phyloP scores from a whole-genome alignment of 345 rosid genomes.

The Linum usitatissimum region DNA sequence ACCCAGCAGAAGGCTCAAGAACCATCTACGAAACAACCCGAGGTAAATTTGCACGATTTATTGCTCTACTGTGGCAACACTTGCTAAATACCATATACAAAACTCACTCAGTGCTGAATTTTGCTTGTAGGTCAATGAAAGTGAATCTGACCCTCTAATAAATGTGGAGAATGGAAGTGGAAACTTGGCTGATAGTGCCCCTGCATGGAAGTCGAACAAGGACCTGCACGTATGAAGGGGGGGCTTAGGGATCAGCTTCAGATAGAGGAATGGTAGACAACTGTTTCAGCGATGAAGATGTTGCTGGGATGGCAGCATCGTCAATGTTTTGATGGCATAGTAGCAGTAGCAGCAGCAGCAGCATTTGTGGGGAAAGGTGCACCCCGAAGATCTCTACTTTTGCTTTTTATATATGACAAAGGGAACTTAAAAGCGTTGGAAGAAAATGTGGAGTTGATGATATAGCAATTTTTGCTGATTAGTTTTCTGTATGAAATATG shows the following conservation, averaged over 20 bases:
- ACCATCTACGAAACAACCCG: constrained; percentile 47
- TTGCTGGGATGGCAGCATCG: constrained; percentile 22
- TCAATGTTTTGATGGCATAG: constrained; percentile 1
- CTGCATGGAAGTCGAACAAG: constrained; percentile 83
- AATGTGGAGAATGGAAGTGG: constrained; percentile 67
- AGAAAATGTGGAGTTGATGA: constrained; percentile 11
- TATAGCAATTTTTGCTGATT: constrained; percentile 24
- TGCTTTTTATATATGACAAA: constrained; percentile 11
- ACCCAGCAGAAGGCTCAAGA: constrained; percentile 79
- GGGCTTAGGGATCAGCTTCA: constrained; percentile 10
- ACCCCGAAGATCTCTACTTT: constrained; percentile 6
- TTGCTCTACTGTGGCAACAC: not conserved
- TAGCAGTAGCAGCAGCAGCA: constrained; percentile 9
- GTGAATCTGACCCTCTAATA: constrained; percentile 72
- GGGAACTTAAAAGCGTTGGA: constrained; percentile 2
- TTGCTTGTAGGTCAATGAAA: constrained; percentile 52
- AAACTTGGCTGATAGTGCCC: constrained; percentile 47
- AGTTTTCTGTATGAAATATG: constrained; percentile 12
- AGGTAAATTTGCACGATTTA: constrained; percentile 32
- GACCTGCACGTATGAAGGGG: constrained; percentile 65
- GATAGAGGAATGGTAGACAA: constrained; percentile 16
- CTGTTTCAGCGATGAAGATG: constrained; percentile 37
- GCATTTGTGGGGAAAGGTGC: constrained; percentile 7
- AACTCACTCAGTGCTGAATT: not conserved
- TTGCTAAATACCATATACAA: not conserved